Conservation (phyloP, 257 asterid species). For the Nicotiana undulata region DNA sequence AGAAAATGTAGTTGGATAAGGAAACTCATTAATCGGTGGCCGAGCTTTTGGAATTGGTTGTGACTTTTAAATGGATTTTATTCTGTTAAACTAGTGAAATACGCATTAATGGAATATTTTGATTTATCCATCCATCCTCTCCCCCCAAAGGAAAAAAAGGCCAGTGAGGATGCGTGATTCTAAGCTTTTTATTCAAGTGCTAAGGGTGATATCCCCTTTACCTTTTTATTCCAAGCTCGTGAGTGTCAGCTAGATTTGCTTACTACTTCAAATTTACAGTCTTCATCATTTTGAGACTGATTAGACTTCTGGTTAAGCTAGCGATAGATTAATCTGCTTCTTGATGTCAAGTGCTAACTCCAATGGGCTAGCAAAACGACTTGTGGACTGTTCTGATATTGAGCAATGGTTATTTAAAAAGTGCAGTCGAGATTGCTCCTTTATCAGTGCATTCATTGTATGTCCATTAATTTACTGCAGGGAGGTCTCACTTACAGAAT, state of each 20-base stretch:
- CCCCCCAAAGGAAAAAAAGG: not conserved
- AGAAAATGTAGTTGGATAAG: not conserved
- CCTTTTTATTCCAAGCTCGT: not conserved
- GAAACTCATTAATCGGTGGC: not conserved
- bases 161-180: not conserved
- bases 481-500: slow-evolving; percentile 60
- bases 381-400: slow-evolving; percentile 15
- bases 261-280: not conserved
- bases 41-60: not conserved
- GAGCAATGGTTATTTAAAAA: slow-evolving; percentile 31
- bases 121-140: not conserved
- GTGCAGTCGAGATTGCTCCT: slow-evolving; percentile 26
- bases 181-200: not conserved
- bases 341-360: not conserved
- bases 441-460: slow-evolving; percentile 49
- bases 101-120: not conserved
- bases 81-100: not conserved
- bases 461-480: slow-evolving; percentile 90
- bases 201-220: not conserved
- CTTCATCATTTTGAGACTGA: not conserved
- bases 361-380: not conserved
- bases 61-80: not conserved
- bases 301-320: not conserved
- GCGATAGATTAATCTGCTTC: not conserved
- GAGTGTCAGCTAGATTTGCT: not conserved